Evolutionary conservation across 257 asterid species (phyloP), one percentile per base, ranked within the genome.

Genomic region (Scutellaria minor): DNA sequence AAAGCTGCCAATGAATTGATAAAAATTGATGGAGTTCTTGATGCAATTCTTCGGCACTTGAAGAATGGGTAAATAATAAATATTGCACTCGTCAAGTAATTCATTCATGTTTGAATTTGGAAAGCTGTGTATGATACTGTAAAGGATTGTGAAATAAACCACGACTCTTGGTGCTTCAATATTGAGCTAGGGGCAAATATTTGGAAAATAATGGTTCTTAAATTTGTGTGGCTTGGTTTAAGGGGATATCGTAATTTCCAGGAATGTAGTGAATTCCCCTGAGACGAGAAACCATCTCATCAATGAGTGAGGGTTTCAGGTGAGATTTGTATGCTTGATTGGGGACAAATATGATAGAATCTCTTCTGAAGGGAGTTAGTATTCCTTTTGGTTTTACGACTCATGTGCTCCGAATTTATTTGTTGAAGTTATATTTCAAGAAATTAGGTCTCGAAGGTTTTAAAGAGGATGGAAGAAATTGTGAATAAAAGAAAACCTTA

Each of bases 1-100:
- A 85, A 64, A 86, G 97, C 97, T 82, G 96, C 97, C 18, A 83
- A 93, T 0, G 97, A 95, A 68, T 75, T 92, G 53, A 90, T 95
- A 59, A 88, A 85, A 78, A 79, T 82, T 66, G 96, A 88, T 64
- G 98, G 98, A 20, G 84, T 95, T 51, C 85, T 83, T 66, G 92
- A 90, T 77, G 91, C 90, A 60, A 87, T 90, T 85, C 89, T 87
- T 70, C 86, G 84, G 73, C 96, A 90, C 83, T 81, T 95, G 82
- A 86, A 78, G 83, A 90, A 77, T 79, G 96, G 89, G 99, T 95
- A 82, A 83, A 96, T 78, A 39, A 55, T 70, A 51, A 58, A 53
- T 60, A 44, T 75, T 73, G 22, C 40, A 15, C 24, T 48, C 50
- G 7, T 64, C 47, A 48, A 22, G 42, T 56, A 73, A 66, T 41